These are phyloP conservation scores for Tetrapisispora phaffii DNA, from an alignment of 805 yeast species.

Conservation along the genomic window DNA sequence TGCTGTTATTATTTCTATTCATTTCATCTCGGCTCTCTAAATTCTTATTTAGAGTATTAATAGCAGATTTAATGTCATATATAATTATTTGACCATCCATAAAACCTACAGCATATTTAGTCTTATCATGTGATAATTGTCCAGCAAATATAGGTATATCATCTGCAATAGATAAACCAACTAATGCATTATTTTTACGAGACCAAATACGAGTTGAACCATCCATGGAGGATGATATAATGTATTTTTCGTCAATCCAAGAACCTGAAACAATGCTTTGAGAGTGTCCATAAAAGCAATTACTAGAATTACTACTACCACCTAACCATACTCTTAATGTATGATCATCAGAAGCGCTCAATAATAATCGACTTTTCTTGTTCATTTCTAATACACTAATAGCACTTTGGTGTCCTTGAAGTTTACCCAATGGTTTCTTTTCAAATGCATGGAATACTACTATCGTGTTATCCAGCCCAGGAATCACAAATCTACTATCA, in stretches of 20 bases:
- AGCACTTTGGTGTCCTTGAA: conserved; percentile 57
- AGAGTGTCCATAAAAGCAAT: conserved; percentile 43
- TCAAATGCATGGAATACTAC: conserved; percentile 45
- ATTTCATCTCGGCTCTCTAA: too few species aligned
- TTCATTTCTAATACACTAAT: conserved; percentile 51
- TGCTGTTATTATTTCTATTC: not conserved
- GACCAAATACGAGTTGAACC: conserved; percentile 66
- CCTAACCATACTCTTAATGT: conserved; percentile 70
- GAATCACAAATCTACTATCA: conserved; percentile 56
- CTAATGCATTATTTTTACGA: conserved; percentile 8
- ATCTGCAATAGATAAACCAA: conserved; percentile 30
- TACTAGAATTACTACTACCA: conserved; percentile 42
- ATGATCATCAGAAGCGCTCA: conserved; percentile 73
- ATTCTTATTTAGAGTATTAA: not conserved
- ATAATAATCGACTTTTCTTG: conserved; percentile 40
- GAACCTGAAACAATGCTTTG: conserved; percentile 45
- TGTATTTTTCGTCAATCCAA: conserved; percentile 39
- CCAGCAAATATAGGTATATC: conserved; percentile 50
- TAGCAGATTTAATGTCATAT: conserved; percentile 32
- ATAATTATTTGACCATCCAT: conserved; percentile 49
- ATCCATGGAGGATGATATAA: conserved; percentile 57
- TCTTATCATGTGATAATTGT: conserved; percentile 40
- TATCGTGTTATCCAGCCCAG: conserved; percentile 48
- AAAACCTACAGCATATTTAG: conserved; percentile 53
- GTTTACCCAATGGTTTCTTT: conserved; percentile 38